Conservation (phyloP, 345 rosid genomes). For the Pugionium cornutum region DNA sequence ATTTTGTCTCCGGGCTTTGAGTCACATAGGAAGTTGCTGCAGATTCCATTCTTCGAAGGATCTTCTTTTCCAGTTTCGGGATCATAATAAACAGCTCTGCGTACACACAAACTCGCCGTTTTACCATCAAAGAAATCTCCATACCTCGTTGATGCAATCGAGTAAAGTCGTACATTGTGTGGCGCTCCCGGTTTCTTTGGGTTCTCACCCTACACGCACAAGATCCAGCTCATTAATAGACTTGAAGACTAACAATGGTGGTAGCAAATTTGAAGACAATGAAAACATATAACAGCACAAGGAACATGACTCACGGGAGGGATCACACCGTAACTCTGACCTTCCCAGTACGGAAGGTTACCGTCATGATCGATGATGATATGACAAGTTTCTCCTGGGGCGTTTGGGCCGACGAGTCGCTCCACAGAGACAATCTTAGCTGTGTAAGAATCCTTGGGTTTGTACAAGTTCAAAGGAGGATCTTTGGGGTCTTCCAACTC, state of each 20-base stretch:
- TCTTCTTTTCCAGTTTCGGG: conserved; percentile 96
- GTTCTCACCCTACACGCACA: conserved; percentile 76
- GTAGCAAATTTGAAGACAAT: not conserved
- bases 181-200: conserved; percentile 92
- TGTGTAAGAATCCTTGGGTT: conserved; percentile 85
- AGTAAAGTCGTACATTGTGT: conserved; percentile 89
- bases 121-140: conserved; percentile 90
- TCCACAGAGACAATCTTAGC: conserved; percentile 94
- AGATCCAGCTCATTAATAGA: not conserved
- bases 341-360: conserved; percentile 99
- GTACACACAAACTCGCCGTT: conserved; percentile 89
- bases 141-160: conserved; percentile 91
- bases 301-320: conserved; percentile 78
- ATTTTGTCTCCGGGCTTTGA: conserved; percentile 93
- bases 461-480: conserved; percentile 83
- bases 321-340: conserved; percentile 96
- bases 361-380: conserved; percentile 95
- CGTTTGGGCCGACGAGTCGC: conserved; percentile 82
- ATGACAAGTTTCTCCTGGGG: conserved; percentile 98
- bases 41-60: conserved; percentile 82
- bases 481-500: conserved; percentile 75
- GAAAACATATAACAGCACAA: conserved; percentile 5
- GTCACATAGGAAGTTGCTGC: conserved; percentile 93
- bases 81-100: conserved; percentile 91
- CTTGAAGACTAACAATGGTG: not conserved